These are phyloP conservation scores for Diaporthe nobilis DNA, from an alignment of 2,329 filamentous ascomycete genomes.

Conservation along the genomic window DNA sequence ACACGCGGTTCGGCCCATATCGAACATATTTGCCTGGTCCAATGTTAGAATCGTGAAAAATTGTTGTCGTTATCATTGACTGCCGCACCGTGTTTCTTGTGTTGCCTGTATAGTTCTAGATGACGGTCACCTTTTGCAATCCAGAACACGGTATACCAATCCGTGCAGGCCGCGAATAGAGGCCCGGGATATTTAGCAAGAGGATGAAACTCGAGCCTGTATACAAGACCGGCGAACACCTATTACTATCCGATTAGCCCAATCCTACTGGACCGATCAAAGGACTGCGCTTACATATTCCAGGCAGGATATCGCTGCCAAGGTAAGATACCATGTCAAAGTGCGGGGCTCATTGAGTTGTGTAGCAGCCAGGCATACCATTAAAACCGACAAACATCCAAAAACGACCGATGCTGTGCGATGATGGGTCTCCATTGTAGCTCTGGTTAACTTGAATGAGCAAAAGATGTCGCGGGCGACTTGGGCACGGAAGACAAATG, in stretches of 20 bases:
- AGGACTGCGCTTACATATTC: neutral
- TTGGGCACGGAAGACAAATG: neutral
- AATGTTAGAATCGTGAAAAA: neutral
- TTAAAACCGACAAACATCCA: no score
- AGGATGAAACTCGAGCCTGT: neutral
- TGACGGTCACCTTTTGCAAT: neutral
- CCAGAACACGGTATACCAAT: slow-evolving; percentile 4
- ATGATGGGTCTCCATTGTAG: neutral
- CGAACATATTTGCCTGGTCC: neutral
- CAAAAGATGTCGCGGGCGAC: neutral
- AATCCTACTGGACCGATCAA: neutral
- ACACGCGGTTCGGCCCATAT: neutral
- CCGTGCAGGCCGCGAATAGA: neutral
- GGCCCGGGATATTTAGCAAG: slow-evolving; percentile 6
- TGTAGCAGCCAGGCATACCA: no score
- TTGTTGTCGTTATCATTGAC: neutral
- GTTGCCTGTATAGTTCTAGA: neutral
- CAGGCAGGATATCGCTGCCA: neutral
- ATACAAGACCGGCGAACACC: neutral
- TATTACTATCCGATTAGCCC: neutral
- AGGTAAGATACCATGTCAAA: neutral
- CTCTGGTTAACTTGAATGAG: neutral
- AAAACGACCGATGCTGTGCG: no score
- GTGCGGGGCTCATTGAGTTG: no score
- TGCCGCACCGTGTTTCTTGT: slow-evolving; percentile 4